These are phyloP conservation scores for Trichopus zeylanicus DNA, from an alignment of 116 monocot genomes.

Conservation along the genomic window DNA sequence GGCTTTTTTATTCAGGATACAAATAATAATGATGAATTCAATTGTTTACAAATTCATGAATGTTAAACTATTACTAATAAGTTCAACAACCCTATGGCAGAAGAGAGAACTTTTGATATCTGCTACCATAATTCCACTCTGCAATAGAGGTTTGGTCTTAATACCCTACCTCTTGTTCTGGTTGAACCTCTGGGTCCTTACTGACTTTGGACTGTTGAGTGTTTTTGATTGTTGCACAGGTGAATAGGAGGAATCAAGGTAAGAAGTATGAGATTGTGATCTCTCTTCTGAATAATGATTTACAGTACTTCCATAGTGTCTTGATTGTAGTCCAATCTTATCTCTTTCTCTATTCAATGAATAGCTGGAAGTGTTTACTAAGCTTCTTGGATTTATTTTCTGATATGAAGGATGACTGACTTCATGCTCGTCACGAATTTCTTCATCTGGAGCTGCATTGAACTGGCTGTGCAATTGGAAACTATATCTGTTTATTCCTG, in stretches of 20 bases:
- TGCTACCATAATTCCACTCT: too few species aligned
- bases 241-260: not conserved
- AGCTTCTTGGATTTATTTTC: not conserved
- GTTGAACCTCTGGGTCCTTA: conserved; percentile 18
- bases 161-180: not conserved
- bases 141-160: too few species aligned
- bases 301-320: not conserved
- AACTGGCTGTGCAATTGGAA: not conserved
- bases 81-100: too few species aligned
- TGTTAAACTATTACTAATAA: too few species aligned
- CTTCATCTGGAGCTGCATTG: not conserved
- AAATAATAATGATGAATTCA: too few species aligned
- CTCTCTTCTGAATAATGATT: conserved; percentile 1
- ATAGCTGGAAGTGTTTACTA: not conserved
- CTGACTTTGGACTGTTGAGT: conserved; percentile 8
- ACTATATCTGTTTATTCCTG: not conserved
- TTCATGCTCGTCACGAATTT: not conserved
- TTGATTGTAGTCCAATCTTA: not conserved
- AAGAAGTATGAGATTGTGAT: not conserved
- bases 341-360: conserved; percentile 3
- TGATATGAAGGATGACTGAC: not conserved
- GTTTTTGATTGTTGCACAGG: not conserved
- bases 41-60: too few species aligned
- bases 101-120: too few species aligned
- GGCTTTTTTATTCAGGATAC: too few species aligned